Evolutionary conservation across 2,329 filamentous ascomycete genomes (phyloP).

Genomic region (Chrysoporthe deuterocubensis): DNA sequence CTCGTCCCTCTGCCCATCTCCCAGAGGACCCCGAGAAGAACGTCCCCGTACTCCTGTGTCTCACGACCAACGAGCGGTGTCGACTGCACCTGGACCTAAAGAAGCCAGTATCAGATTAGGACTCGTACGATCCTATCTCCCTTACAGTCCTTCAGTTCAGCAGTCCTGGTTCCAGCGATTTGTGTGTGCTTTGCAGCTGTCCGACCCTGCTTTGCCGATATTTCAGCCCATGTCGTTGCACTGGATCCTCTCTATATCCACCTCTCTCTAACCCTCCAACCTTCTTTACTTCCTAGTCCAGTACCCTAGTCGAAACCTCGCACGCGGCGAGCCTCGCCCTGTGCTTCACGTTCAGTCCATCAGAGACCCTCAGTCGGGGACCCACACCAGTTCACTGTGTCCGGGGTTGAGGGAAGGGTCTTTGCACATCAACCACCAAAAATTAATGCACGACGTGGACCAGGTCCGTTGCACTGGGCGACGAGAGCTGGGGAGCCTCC

Average conservation of each 20-base stretch:
- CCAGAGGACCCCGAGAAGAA: slow-evolving; percentile 13
- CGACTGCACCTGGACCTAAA: slow-evolving; percentile 23
- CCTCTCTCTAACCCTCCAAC: slow-evolving; percentile 15
- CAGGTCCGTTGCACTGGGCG: slow-evolving; percentile 28
- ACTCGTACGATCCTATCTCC: slow-evolving; percentile 5
- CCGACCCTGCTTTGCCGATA: neutral
- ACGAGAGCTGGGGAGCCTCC: slow-evolving; percentile 24
- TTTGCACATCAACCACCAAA: slow-evolving; percentile 29
- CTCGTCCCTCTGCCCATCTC: slow-evolving; percentile 1
- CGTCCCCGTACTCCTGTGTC: slow-evolving; percentile 13
- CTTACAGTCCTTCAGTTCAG: neutral
- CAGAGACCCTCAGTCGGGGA: slow-evolving; percentile 11
- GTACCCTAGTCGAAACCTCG: slow-evolving; percentile 23
- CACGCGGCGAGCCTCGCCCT: slow-evolving; percentile 9
- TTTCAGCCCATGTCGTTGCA: slow-evolving; percentile 16
- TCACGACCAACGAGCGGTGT: slow-evolving; percentile 4
- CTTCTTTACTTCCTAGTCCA: slow-evolving; percentile 3
- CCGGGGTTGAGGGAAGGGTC: slow-evolving; percentile 27
- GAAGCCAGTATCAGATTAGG: slow-evolving; percentile 15
- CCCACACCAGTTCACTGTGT: slow-evolving; percentile 28
- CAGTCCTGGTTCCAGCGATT: neutral
- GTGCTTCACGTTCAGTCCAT: neutral
- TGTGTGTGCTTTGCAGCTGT: neutral
- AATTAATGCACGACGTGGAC: slow-evolving; percentile 26
- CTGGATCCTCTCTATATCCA: slow-evolving; percentile 19